phyloP scores from a whole-genome alignment of 352 stramenopile genomes.

The Discostella stelligera region DNA sequence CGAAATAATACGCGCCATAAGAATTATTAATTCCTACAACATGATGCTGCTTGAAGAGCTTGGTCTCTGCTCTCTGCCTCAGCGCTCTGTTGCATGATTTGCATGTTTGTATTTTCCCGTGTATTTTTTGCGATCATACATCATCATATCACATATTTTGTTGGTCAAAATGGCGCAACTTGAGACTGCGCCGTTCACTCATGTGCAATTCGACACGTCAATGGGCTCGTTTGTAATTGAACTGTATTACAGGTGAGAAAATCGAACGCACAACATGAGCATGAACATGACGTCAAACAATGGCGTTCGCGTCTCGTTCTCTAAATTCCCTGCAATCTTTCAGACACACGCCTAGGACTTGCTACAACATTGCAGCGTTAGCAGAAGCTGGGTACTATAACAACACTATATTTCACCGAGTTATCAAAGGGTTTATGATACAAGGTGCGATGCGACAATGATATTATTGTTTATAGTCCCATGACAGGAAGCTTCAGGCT shows the following conservation, averaged over 20 bases:
- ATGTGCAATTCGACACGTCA: conserved; percentile 42
- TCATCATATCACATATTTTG: no score
- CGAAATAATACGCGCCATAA: no score
- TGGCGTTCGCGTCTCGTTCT: neutral
- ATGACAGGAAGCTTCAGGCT: neutral
- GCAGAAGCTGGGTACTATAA: conserved; percentile 90
- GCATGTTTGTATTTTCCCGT: no score
- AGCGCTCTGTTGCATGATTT: no score
- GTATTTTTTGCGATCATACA: no score
- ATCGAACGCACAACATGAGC: neutral
- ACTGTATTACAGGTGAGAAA: conserved; percentile 36
- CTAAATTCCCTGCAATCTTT: conserved; percentile 9
- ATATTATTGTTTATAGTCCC: conserved; percentile 9
- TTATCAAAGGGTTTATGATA: conserved; percentile 96
- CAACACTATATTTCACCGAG: conserved; percentile 91
- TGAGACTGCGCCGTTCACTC: conserved; percentile 20
- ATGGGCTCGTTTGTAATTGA: conserved; percentile 38
- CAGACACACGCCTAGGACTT: conserved; percentile 69
- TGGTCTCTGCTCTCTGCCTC: no score
- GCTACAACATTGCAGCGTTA: conserved; percentile 76
- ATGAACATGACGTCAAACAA: neutral
- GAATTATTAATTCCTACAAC: no score
- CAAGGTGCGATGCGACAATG: conserved; percentile 45
- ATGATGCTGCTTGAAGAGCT: no score
- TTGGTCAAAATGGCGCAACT: neutral